Conservation (phyloP, 495 filamentous ascomycete species). For the Aspergillus heteromorphus region DNA sequence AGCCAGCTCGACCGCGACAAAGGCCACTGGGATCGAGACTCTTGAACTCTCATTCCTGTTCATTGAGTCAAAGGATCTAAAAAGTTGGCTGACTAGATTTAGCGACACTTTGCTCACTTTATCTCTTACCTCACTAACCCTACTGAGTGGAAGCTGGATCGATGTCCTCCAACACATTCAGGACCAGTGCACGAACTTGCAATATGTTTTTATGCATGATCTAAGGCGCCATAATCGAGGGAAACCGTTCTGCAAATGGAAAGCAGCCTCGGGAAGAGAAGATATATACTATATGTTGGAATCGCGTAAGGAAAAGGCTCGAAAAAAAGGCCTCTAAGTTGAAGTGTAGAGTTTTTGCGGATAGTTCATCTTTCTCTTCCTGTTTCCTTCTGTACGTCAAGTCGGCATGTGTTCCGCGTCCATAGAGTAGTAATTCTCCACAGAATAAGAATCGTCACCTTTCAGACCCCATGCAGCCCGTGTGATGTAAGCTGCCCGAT, state of each 20-base stretch:
- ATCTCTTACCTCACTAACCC: background rate
- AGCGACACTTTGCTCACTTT: background rate
- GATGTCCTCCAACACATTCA: background rate
- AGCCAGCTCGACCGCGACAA: background rate
- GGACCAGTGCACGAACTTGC: background rate
- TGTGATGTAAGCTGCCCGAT: background rate
- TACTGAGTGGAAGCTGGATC: background rate
- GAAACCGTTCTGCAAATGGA: background rate
- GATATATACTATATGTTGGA: background rate
- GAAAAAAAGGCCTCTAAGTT: no score
- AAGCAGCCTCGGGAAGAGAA: background rate
- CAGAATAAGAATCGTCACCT: no score
- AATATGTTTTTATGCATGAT: background rate
- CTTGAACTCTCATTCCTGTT: background rate
- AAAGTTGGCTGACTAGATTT: background rate
- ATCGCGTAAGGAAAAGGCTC: background rate
- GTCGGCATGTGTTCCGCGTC: no score
- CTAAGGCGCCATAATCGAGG: background rate
- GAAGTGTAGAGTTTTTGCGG: no score
- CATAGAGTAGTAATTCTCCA: no score
- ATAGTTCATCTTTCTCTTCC: no score
- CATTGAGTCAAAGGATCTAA: background rate
- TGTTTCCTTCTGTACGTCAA: no score
- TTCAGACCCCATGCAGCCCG: no score
- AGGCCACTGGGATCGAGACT: background rate